phyloP scores from a whole-genome alignment of 345 rosid species.

The Populus ilicifolia region DNA sequence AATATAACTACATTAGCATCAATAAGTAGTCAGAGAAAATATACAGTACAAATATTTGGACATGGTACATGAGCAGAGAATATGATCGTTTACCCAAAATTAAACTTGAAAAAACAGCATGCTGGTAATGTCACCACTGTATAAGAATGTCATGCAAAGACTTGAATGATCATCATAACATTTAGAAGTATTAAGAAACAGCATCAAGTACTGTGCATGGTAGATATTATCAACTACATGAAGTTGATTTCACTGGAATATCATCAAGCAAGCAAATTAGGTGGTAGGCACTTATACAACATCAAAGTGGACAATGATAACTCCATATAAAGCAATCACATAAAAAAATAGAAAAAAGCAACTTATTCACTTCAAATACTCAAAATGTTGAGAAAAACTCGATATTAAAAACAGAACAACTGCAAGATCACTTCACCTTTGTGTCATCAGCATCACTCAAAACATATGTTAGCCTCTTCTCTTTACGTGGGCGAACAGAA shows the following conservation, averaged over 20 bases:
- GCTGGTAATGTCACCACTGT: neutral
- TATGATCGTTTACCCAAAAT: neutral
- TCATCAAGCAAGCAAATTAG: neutral
- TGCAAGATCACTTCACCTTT: slow-evolving; percentile 44
- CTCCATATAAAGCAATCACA: neutral
- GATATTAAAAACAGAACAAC: neutral
- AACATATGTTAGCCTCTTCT: slow-evolving; percentile 91
- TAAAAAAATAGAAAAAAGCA: neutral
- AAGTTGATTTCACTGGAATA: neutral
- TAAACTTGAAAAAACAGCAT: neutral
- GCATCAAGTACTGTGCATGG: neutral
- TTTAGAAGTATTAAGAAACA: neutral
- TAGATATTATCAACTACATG: neutral
- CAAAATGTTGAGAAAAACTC: neutral
- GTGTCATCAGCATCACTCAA: slow-evolving; percentile 68
- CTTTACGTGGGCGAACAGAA: slow-evolving; percentile 90
- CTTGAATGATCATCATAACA: neutral
- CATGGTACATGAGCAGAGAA: neutral
- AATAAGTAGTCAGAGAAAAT: neutral
- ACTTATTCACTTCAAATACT: neutral
- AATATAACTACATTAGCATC: neutral
- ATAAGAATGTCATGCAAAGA: neutral
- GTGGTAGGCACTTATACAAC: neutral
- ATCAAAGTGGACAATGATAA: neutral
- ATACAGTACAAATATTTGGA: neutral